Conservation (phyloP, 169 alveolate species). For the Cystoisospora suis region DNA sequence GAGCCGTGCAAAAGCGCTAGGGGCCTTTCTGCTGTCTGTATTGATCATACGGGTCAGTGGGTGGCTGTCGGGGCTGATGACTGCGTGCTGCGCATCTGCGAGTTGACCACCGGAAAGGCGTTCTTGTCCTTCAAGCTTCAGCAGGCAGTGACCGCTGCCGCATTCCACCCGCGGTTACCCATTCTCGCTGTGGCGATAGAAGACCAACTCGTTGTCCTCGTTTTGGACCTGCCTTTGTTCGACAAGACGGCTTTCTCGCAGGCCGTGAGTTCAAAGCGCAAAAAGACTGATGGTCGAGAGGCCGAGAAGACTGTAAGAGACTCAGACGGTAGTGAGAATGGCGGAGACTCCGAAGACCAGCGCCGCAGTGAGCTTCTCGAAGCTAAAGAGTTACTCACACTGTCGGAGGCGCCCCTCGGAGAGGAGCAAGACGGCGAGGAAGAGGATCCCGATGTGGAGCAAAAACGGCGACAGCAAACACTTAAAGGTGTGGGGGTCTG, state of each 20-base stretch:
- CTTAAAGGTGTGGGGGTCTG: background rate
- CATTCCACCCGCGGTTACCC: slow-evolving; percentile 53
- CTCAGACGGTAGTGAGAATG: background rate
- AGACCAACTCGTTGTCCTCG: slow-evolving; percentile 41
- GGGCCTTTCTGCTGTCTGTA: background rate
- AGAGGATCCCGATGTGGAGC: background rate
- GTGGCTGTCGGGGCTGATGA: slow-evolving; percentile 49
- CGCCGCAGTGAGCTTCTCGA: background rate
- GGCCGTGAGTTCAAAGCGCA: background rate
- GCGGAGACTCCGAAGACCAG: background rate
- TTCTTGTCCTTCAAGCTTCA: background rate
- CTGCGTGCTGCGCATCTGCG: background rate
- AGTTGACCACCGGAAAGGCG: slow-evolving; percentile 29
- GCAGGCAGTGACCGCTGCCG: slow-evolving; percentile 35
- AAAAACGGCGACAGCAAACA: slow-evolving; percentile 10
- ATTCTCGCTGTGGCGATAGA: slow-evolving; percentile 51
- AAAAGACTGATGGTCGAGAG: background rate
- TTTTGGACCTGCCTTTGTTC: slow-evolving; percentile 37
- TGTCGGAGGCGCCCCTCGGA: background rate
- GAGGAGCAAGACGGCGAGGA: background rate
- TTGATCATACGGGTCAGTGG: slow-evolving; percentile 38
- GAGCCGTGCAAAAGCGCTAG: background rate
- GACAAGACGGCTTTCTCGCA: background rate
- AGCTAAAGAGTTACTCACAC: background rate
- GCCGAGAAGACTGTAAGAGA: background rate